Evolutionary conservation across 2,329 filamentous ascomycete species (phyloP), one percentile per base, ranked within the genome.

Genomic region (Periglandula ipomoeae): DNA sequence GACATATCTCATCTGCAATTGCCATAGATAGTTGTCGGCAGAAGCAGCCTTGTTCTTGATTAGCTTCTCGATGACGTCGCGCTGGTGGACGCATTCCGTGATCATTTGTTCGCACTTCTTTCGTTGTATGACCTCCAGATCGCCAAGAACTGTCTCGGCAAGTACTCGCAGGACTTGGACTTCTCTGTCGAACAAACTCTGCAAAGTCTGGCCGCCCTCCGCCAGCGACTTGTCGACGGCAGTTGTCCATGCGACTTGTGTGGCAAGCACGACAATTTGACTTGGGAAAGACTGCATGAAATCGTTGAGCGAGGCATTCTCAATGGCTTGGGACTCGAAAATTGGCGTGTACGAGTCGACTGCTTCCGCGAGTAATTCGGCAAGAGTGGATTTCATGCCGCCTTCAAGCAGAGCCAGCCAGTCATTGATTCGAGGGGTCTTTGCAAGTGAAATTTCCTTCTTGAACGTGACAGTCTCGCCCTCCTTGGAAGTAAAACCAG

Each of bases 61-160:
- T 23, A 99, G 80, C 66, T 88, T 94, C 61, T 91, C 85, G 55
- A 97, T 93, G 17, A 85, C 81, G 65, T 98, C 93, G 52, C 93
- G 86, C 67, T 99, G 94, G 64, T 98, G 93, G 13, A 99, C 93
- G 62, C 93, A 97, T 65, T 98, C 94, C 0, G 94, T 99, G 62
- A 99, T 98, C 56, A 98, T 79, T 67, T 96, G 91, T 66, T 99
- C 93, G 67, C 91, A 98, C 72, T 95, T 96, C 76, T 95, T 95
- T 53, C 93, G 81, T 61, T 87, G 81, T 44, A 96, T 86, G 6
- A 88, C 74, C 56, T 90, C 86, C 20, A 98, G 78, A 60, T 98
- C 90, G 35, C 87, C 88, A 15, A 98, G 75, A 11, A 99, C 93
- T 3, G 89, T 91, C 35, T 87, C 79, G 19, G 93, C 93, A 48